Evolutionary conservation across 1,284 basidiomycete genomes (phyloP).

Genomic region (Boletus holoroseus): DNA sequence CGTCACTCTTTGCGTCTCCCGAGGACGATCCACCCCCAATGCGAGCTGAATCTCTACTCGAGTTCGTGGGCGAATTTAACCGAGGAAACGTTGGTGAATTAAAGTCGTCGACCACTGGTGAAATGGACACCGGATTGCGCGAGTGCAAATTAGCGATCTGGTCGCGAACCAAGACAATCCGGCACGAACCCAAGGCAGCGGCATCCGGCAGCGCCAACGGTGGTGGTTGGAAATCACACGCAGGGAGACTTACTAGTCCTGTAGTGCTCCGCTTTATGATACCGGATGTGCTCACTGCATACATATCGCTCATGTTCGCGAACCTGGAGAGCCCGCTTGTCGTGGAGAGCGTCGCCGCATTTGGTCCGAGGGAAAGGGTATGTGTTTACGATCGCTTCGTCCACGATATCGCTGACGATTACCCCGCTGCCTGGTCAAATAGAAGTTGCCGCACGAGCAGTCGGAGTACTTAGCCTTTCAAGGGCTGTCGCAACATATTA

Average conservation of each 20-base stretch:
- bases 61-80: conserved; percentile 54
- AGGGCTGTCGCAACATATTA: conserved; percentile 58
- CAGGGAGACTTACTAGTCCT: conserved; percentile 29
- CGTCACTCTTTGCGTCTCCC: conserved; percentile 40
- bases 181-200: conserved; percentile 14
- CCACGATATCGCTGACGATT: not conserved
- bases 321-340: conserved; percentile 35
- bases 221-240: conserved; percentile 7
- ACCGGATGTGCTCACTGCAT: conserved; percentile 54
- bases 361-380: conserved; percentile 66
- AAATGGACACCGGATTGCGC: conserved; percentile 1
- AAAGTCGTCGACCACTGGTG: not conserved
- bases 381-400: conserved; percentile 12
- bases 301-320: conserved; percentile 44
- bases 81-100: conserved; percentile 19
- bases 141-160: conserved; percentile 47
- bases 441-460: conserved; percentile 64
- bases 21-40: conserved; percentile 37
- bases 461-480: conserved; percentile 61
- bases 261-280: conserved; percentile 51
- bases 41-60: conserved; percentile 40
- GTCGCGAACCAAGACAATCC: conserved; percentile 34
- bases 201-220: not conserved
- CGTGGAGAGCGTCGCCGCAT: conserved; percentile 56
- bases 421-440: conserved; percentile 2